Conservation (phyloP, 768 basidiomycete species). For the Xerocomellus chrysenteron region DNA sequence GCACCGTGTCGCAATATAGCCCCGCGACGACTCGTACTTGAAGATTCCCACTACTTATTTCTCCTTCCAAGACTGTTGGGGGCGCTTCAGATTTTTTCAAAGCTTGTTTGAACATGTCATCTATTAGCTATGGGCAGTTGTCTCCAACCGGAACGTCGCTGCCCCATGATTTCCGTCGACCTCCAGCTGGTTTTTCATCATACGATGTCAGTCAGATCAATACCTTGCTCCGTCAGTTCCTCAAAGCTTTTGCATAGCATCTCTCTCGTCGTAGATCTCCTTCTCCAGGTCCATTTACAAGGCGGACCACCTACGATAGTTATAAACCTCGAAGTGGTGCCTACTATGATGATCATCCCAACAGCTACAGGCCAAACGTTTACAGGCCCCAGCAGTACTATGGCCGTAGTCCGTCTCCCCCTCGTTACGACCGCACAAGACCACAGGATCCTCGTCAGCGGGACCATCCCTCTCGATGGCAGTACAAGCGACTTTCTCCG, state of each 20-base stretch:
- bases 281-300: slow-evolving; percentile 48
- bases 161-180: slow-evolving; percentile 29
- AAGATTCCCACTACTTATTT: slow-evolving; percentile 5
- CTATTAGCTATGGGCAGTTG: slow-evolving; percentile 27
- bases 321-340: slow-evolving; percentile 45
- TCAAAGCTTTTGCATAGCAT: slow-evolving; percentile 25
- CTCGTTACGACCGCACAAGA: slow-evolving; percentile 45
- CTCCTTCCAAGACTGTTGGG: slow-evolving; percentile 2
- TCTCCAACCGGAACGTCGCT: slow-evolving; percentile 27
- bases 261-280: slow-evolving; percentile 44
- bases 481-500: slow-evolving; percentile 42
- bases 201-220: slow-evolving; percentile 35
- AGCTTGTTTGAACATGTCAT: slow-evolving; percentile 21
- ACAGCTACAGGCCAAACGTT: slow-evolving; percentile 42
- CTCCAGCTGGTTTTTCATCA: slow-evolving; percentile 21
- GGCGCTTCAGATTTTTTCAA: slow-evolving; percentile 3
- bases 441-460: slow-evolving; percentile 44
- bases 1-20: slow-evolving; percentile 1
- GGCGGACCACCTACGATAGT: slow-evolving; percentile 48
- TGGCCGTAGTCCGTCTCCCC: slow-evolving; percentile 53
- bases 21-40: slow-evolving; percentile 1
- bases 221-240: slow-evolving; percentile 13
- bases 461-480: slow-evolving; percentile 47
- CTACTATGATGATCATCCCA: slow-evolving; percentile 41
- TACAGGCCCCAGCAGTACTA: slow-evolving; percentile 38